Evolutionary conservation across 139 green algal genomes (phyloP), one percentile per base, ranked within the genome.

Genomic region (Volvox reticuliferus): DNA sequence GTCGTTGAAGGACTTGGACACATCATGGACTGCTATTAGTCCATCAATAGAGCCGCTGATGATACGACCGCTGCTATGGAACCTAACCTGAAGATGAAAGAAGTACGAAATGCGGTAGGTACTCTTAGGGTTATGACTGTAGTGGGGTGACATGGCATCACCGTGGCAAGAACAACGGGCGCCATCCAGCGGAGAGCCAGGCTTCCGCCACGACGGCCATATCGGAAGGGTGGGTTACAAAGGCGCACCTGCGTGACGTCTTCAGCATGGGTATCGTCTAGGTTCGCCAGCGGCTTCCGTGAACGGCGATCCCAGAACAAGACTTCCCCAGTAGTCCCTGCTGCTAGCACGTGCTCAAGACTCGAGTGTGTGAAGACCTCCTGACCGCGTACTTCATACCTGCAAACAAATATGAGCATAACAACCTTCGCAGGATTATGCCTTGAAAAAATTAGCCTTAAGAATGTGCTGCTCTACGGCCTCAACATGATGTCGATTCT

Each of bases 181-280:
- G 44, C 44, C 9, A 55, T 14, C 44, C 9, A 5, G 44, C 44
- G 44, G 44, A 55, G 44, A 55, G 5, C 5, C 44, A 14, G 44
- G 44, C 44, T 55, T 14, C 44, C 44, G 44, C 44, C 44, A 9
- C 44, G 44, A 9, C 44, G 44, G 44, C 44, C 44, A 5, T 55
- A 5, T 55, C 44, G 44, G 44, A 55, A 55, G 9, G 44, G 44
- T 55, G 9, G 44, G 44, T 55, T 9, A 55, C 44, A 5, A 55
- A 55, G 65, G 21, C 65, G 65, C 65, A 95, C 95, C 93, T 97
- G 95, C 24, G 95, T 96, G 1, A 97, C 95, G 50, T 96, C 96
- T 61, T 98, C 94, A 88, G 94, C 94, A 89, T 98, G 96, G 6
- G 96, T 97, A 87, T 98, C 97, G 37, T 96, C 91, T 78, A 97